A percentile compares a stretch with the other conserved stretches of the same genome.
phyloP scores from a whole-genome alignment of 2,329 filamentous ascomycete genomes.

The Aureobasidium sp. region DNA sequence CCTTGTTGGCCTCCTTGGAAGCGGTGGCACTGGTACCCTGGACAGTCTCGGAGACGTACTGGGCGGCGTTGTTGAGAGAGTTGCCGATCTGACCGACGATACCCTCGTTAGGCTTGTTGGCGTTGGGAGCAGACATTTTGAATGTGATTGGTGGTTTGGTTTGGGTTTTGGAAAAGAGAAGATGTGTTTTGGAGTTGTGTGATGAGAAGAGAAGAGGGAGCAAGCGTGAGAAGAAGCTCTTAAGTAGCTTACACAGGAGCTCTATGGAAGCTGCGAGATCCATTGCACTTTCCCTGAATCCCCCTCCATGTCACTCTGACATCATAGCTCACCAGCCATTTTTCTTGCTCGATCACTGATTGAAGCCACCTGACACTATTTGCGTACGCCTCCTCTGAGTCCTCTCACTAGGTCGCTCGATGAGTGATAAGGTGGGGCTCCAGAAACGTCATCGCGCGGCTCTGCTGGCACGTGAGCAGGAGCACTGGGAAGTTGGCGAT shows the following conservation, averaged over 20 bases:
- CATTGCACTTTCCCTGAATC: too few relatives aligned
- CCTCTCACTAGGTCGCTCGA: neutral
- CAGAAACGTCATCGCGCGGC: neutral
- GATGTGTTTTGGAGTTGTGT: conserved; percentile 9
- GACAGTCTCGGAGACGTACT: conserved; percentile 61
- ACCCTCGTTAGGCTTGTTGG: conserved; percentile 35
- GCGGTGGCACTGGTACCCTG: conserved; percentile 45
- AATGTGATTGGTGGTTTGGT: conserved; percentile 18
- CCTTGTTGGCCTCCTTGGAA: conserved; percentile 17
- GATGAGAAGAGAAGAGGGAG: neutral
- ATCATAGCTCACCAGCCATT: too few relatives aligned
- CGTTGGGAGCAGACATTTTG: conserved; percentile 41
- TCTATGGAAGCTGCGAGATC: neutral
- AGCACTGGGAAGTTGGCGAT: too few relatives aligned
- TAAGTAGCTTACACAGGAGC: neutral
- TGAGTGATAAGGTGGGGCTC: conserved; percentile 11
- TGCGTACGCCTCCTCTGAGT: conserved; percentile 6
- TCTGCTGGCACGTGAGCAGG: neutral
- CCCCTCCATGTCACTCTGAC: neutral
- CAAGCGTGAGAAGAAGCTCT: neutral
- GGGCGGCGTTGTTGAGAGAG: conserved; percentile 48
- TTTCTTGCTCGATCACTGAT: conserved; percentile 1
- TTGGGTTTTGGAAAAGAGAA: conserved; percentile 12
- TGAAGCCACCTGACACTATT: conserved; percentile 11
- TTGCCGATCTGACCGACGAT: conserved; percentile 16